These are phyloP conservation scores for Lathyrus tuberosus DNA, from an alignment of 306 rosid genomes.

Conservation along the genomic window DNA sequence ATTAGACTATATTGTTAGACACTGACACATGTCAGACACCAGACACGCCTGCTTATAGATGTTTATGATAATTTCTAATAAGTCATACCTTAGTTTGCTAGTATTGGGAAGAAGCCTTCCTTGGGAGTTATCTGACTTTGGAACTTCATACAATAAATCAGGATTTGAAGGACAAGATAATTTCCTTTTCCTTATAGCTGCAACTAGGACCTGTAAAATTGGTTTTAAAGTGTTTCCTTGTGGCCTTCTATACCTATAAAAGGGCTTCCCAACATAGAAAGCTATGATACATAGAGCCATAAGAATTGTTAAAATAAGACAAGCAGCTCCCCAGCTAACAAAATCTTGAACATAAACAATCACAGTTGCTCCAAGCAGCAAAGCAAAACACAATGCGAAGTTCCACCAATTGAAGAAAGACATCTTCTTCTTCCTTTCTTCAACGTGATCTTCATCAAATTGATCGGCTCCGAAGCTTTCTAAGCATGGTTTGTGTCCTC, in stretches of 20 bases:
- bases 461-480: slow-evolving; percentile 65
- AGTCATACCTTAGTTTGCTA: slow-evolving; percentile 46
- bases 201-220: slow-evolving; percentile 51
- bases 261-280: slow-evolving; percentile 46
- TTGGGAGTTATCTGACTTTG: slow-evolving; percentile 34
- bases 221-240: slow-evolving; percentile 50
- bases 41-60: too few relatives aligned
- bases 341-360: slow-evolving; percentile 50
- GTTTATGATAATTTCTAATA: background rate
- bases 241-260: slow-evolving; percentile 46
- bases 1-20: background rate
- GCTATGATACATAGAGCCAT: slow-evolving; percentile 40
- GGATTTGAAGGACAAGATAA: slow-evolving; percentile 41
- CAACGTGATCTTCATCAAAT: slow-evolving; percentile 47
- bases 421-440: slow-evolving; percentile 57
- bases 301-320: slow-evolving; percentile 39
- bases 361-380: slow-evolving; percentile 48
- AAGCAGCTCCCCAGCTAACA: slow-evolving; percentile 53
- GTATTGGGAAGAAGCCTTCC: slow-evolving; percentile 52
- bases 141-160: slow-evolving; percentile 47
- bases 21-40: too few relatives aligned
- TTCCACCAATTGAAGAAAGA: slow-evolving; percentile 63
- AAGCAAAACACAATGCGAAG: slow-evolving; percentile 38
- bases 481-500: slow-evolving; percentile 58
- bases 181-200: slow-evolving; percentile 58